Base-by-base conservation (phyloP, 1,284 basidiomycete species). In the Phlebopus sp. region DNA sequence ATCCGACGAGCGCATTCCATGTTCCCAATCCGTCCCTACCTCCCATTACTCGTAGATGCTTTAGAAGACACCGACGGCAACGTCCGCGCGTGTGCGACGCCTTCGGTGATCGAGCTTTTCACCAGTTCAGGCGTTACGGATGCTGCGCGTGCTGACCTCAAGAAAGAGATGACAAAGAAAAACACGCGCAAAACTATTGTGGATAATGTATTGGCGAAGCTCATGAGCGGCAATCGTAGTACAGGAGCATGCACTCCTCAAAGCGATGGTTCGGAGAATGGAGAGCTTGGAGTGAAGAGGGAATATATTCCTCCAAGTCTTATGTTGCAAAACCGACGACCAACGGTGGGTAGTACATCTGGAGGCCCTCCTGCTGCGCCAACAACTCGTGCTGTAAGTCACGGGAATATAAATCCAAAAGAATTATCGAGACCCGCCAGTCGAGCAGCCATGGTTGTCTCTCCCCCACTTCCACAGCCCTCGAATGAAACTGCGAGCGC, bases 31-130 rank as follows among this genome's bases (percentile, higher is more conserved):
- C 82, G 88, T 43, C 81, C 90, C 2, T 96, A 91, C 67, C 78
- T 97, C 25, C 70, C 88, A 0, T 69, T 78, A 18, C 81, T 99
- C 37, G 90, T 98, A 14, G 89, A 86, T 46, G 73, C 86, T 36
- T 76, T 99, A 18, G 90, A 97, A 69, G 95, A 99, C 67, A 83
- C 86, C 1, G 96, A 99, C 63, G 82, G 86, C 4, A 81, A 82
- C 55, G 96, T 99, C 41, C 84, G 97, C 32, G 89, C 93, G 49
- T 86, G 84, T 59, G 88, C 96, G 1, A 79, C 86, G 43, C 75
- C 81, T 58, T 86, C 92, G 0, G 78, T 94, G 40, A 79, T 97
- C 13, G 82, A 87, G 51, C 77, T 99, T 37, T 94, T 97, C 60
- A 84, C 90, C 0, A 86, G 86, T 10, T 79, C 90, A 1, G 79